Evolutionary conservation across 176 grass and related monocot species (phyloP), one percentile per base, ranked within the genome.

Genomic region (Oryza glumipatula): DNA sequence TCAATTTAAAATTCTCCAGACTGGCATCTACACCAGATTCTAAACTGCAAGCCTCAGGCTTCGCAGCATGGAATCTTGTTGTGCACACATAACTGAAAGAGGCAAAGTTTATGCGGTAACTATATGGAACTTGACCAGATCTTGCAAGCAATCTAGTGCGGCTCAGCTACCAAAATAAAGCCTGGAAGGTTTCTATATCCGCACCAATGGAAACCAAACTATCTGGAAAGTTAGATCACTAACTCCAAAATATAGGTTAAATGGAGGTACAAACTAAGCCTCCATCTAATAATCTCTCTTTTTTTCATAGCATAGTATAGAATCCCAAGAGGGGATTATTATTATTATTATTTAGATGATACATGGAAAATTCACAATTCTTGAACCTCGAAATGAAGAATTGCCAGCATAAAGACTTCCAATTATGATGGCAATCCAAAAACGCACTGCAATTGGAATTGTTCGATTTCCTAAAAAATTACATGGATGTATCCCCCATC

Each of bases 61-160:
- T 75, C 33, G 39, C 69, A 14, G 52, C 38, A 61, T 1, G 47
- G 49, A 80, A 74, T 41, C 58, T 13, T 67, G 13, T 14, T 68
- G 61, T 46, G 32, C 67, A 15, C 17, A 64, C 3, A 36, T 36
- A 36, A 36, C 35, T 36, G 35, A 36, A 81, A 76, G 64, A 81
- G 63, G 51, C 24, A 49, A 71, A 82, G 15, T 63, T 12, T 82
- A 21, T 39, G 33, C 39, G 4, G 65, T 28, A 7, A 4, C 38
- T 9, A 48, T 30, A 72, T 72, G 73, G 28, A 33, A 49, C 30
- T 39, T 60, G 22, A 58, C 70, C 77, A 81, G 82, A 70, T 81
- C 48, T 64, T 79, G 87, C 28, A 85, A 71, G 49, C 16, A 49
- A 70, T 85, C 71, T 41, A 51, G 65, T 76, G 61, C 77, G 66